phyloP scores from a whole-genome alignment of 257 asterid species.

The Rauvolfia tetraphylla region DNA sequence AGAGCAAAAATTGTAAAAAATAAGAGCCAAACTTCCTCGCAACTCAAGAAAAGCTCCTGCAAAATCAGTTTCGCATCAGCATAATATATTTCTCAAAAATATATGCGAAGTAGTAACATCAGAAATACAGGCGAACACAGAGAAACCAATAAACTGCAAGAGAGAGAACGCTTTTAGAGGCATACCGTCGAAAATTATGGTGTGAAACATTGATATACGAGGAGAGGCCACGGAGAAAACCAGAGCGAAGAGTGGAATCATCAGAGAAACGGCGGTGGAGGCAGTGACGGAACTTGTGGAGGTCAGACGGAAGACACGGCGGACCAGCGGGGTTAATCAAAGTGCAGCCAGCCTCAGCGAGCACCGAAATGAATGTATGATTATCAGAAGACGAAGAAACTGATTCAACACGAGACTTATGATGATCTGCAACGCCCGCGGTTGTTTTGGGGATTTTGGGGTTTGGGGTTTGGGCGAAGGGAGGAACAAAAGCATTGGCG shows the following conservation, averaged over 20 bases:
- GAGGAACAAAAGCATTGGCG: conserved; percentile 16
- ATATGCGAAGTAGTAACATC: neutral
- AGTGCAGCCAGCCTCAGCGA: conserved; percentile 82
- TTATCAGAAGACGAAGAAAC: conserved; percentile 12
- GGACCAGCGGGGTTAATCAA: conserved; percentile 58
- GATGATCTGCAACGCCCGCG: conserved; percentile 21
- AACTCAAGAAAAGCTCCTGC: too few relatives aligned
- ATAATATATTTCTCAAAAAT: neutral
- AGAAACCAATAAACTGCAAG: too few relatives aligned
- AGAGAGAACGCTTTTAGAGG: neutral
- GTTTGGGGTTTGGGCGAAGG: conserved; percentile 14
- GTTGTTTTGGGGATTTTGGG: conserved; percentile 23
- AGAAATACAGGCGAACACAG: too few relatives aligned
- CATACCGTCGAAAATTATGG: conserved; percentile 57
- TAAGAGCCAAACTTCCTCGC: neutral
- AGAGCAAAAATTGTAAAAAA: neutral
- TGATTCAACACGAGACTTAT: conserved; percentile 20
- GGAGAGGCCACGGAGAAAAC: conserved; percentile 58
- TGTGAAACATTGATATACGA: conserved; percentile 41
- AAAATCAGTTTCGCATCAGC: neutral
- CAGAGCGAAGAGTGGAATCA: conserved; percentile 49
- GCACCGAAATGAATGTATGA: conserved; percentile 47
- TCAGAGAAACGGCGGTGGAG: conserved; percentile 46
- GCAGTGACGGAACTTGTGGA: conserved; percentile 55
- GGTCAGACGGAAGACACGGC: conserved; percentile 63